These are phyloP conservation scores for Termitomyces eurrhizus DNA, from an alignment of 768 basidiomycete species.

Conservation along the genomic window DNA sequence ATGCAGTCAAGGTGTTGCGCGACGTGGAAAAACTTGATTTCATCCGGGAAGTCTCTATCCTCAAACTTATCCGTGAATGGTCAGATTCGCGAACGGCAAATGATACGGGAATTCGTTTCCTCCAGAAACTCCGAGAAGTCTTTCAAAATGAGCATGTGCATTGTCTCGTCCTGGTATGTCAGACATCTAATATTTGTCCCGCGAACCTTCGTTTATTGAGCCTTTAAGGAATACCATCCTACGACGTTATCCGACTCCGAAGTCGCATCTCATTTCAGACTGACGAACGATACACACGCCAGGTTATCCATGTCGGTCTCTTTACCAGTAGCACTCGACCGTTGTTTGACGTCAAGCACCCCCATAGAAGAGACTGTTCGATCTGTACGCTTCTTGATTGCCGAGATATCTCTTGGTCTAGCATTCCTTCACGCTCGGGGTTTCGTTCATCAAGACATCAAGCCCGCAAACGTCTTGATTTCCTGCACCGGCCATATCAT, in stretches of 20 bases:
- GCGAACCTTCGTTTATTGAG: background rate
- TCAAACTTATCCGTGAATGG: conserved; percentile 17
- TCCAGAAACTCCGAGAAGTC: conserved; percentile 19
- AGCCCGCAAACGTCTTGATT: conserved; percentile 61
- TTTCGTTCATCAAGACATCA: conserved; percentile 68
- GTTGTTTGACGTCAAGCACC: conserved; percentile 4
- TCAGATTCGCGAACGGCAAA: background rate
- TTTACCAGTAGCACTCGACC: conserved; percentile 7
- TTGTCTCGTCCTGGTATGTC: conserved; percentile 24
- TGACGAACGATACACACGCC: conserved; percentile 4
- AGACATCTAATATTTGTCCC: background rate
- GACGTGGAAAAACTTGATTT: conserved; percentile 11
- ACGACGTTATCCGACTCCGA: conserved; percentile 25
- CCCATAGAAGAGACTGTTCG: conserved; percentile 9
- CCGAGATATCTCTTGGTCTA: conserved; percentile 31
- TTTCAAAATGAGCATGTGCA: conserved; percentile 19
- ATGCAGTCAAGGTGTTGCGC: conserved; percentile 22
- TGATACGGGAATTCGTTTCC: conserved; percentile 16
- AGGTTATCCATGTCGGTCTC: conserved; percentile 12
- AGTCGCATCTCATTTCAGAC: conserved; percentile 23
- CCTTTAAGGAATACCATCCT: conserved; percentile 27
- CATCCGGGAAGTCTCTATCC: conserved; percentile 18
- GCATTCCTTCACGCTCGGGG: conserved; percentile 50
- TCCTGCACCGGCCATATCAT: conserved; percentile 44
- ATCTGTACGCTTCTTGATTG: conserved; percentile 26